Conservation (phyloP, 345 rosid genomes). For the Cochlearia excelsa region DNA sequence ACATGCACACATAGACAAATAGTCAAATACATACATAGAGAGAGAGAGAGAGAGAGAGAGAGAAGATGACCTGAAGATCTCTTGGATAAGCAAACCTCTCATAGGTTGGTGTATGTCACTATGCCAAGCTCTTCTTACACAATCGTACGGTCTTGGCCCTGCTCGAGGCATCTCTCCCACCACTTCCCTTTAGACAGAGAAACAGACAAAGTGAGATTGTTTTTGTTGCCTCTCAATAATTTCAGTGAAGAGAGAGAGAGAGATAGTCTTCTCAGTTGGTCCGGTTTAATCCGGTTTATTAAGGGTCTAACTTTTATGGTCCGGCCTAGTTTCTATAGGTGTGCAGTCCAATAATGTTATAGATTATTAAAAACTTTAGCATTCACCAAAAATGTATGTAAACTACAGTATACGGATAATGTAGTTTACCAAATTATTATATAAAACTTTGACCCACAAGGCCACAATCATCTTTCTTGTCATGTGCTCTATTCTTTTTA, state of each 20-base stretch:
- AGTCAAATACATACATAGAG: slow-evolving; percentile 3
- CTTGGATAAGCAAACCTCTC: slow-evolving; percentile 83
- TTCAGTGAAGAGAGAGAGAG: slow-evolving; percentile 17
- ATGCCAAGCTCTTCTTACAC: slow-evolving; percentile 95
- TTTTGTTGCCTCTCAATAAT: slow-evolving; percentile 28
- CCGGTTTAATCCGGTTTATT: not conserved
- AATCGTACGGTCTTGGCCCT: slow-evolving; percentile 94
- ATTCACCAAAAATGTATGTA: too few relatives aligned
- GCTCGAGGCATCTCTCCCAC: slow-evolving; percentile 78
- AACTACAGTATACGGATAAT: too few relatives aligned
- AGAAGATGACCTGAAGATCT: slow-evolving; percentile 69
- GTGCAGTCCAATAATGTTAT: too few relatives aligned
- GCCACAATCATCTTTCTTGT: too few relatives aligned
- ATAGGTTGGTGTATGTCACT: slow-evolving; percentile 90
- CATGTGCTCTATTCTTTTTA: too few relatives aligned
- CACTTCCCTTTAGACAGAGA: slow-evolving; percentile 23
- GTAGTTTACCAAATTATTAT: too few relatives aligned
- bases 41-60: not conserved
- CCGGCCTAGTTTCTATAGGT: too few relatives aligned
- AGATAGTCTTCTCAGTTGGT: slow-evolving; percentile 19
- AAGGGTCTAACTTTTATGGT: too few relatives aligned
- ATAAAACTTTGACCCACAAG: too few relatives aligned
- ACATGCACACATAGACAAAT: slow-evolving; percentile 16
- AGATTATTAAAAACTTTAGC: too few relatives aligned
- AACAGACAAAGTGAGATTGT: slow-evolving; percentile 8